Evolutionary conservation across 73 alveolate species (phyloP).

Genomic region (Blepharisma japonicum): DNA sequence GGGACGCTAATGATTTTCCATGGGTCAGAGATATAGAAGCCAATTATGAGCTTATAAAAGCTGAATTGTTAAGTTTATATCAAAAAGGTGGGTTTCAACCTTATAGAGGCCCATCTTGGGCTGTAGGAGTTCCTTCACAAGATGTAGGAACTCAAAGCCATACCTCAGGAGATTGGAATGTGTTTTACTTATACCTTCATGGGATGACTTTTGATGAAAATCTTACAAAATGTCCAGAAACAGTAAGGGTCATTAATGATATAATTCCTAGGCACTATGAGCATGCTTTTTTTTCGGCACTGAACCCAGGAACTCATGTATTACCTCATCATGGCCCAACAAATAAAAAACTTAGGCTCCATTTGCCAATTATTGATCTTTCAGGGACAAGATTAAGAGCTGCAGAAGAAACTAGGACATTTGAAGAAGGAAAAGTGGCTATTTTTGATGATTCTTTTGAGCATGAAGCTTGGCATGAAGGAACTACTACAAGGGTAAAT

Average conservation of each 20-base stretch:
- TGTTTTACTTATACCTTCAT: conserved; percentile 75
- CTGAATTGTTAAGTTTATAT: conserved; percentile 56
- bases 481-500: conserved; percentile 66
- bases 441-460: conserved; percentile 82
- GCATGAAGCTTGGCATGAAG: conserved; percentile 92
- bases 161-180: conserved; percentile 88
- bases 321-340: conserved; percentile 86
- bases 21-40: conserved; percentile 62
- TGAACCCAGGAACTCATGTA: conserved; percentile 77
- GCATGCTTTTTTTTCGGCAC: conserved; percentile 78
- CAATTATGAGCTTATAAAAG: conserved; percentile 47
- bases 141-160: conserved; percentile 70
- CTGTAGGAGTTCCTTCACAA: conserved; percentile 54
- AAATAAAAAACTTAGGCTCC: conserved; percentile 77
- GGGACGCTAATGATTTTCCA: conserved; percentile 65
- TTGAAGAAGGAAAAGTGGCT: conserved; percentile 56
- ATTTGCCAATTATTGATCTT: conserved; percentile 64
- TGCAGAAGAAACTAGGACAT: conserved; percentile 60
- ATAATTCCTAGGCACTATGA: conserved; percentile 69
- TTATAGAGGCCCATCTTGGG: conserved; percentile 80
- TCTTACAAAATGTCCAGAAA: conserved; percentile 67
- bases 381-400: conserved; percentile 73
- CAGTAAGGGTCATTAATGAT: conserved; percentile 60
- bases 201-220: conserved; percentile 72
- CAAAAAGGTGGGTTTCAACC: conserved; percentile 71